Evolutionary conservation across 129 eudicot genomes (phyloP).

Genomic region (Solidago caesia): DNA sequence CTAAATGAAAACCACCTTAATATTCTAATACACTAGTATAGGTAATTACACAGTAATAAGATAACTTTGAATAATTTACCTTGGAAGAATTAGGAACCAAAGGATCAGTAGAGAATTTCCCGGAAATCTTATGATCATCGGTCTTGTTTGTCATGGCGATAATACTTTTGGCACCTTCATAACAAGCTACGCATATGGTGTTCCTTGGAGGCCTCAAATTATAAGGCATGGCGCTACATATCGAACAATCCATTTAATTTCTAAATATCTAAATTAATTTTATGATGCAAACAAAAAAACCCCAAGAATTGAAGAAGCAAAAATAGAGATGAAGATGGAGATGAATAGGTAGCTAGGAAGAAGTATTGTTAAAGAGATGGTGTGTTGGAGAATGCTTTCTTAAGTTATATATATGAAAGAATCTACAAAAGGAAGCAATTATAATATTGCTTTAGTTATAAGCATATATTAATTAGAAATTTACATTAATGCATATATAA

Average conservation of each 20-base stretch:
- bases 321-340: conserved; percentile 20
- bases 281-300: background rate
- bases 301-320: conserved; percentile 12
- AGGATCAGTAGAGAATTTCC: conserved; percentile 32
- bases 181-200: conserved; percentile 89
- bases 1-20: background rate
- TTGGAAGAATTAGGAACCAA: conserved; percentile 54
- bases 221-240: conserved; percentile 88
- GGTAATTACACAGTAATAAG: background rate
- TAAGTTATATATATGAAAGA: conserved; percentile 37
- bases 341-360: background rate
- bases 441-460: conserved; percentile 46
- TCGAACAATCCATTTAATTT: conserved; percentile 68
- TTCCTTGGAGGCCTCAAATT: conserved; percentile 93
- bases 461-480: conserved; percentile 41
- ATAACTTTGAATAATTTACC: conserved; percentile 40
- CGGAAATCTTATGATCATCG: conserved; percentile 44
- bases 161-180: conserved; percentile 86
- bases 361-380: conserved; percentile 38
- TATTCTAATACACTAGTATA: background rate
- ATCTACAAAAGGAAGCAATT: conserved; percentile 44
- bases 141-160: conserved; percentile 65
- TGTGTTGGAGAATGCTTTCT: conserved; percentile 31
- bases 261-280: background rate
- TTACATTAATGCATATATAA: conserved; percentile 23